Percentiles rank a stretch among this genome's conserved stretches.
Evolutionary conservation across 177 flowering plant species (phyloP).

Genomic region (Vitis hybrid): DNA sequence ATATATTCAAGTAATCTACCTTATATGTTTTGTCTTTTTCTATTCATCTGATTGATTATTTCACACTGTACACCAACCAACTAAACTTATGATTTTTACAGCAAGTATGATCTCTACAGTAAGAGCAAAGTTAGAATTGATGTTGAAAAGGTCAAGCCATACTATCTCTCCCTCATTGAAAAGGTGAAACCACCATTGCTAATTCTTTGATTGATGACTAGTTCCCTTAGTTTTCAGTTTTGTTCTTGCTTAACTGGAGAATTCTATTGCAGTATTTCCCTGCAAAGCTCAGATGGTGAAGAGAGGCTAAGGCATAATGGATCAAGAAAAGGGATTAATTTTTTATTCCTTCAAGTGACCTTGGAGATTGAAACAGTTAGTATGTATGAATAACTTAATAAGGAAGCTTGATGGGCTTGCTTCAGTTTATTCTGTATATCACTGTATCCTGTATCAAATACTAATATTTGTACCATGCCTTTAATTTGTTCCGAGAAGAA

Average conservation of each 20-base stretch:
- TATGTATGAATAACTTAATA: no score
- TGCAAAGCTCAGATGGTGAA: constrained; percentile 44
- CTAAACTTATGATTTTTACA: constrained; percentile 14
- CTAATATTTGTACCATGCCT: no score
- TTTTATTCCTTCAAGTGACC: no score
- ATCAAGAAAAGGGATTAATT: no score
- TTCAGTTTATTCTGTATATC: no score
- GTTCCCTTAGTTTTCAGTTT: not conserved
- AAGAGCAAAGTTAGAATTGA: constrained; percentile 60
- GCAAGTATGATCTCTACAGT: constrained; percentile 67
- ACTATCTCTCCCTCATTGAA: constrained; percentile 48
- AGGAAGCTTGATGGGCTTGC: no score
- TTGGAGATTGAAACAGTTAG: no score
- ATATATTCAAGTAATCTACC: constrained; percentile 46
- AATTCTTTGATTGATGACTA: no score
- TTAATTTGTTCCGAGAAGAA: no score
- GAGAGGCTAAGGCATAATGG: not conserved
- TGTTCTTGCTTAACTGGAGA: not conserved
- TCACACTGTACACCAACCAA: not conserved
- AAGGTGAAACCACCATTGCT: constrained; percentile 24
- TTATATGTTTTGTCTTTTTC: not conserved
- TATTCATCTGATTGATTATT: not conserved
- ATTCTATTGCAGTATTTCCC: constrained; percentile 44
- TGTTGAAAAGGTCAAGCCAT: constrained; percentile 56
- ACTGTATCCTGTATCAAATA: no score